These are phyloP conservation scores for Rhodotorula kratochvilovae DNA, from an alignment of 768 basidiomycete species.

Conservation along the genomic window DNA sequence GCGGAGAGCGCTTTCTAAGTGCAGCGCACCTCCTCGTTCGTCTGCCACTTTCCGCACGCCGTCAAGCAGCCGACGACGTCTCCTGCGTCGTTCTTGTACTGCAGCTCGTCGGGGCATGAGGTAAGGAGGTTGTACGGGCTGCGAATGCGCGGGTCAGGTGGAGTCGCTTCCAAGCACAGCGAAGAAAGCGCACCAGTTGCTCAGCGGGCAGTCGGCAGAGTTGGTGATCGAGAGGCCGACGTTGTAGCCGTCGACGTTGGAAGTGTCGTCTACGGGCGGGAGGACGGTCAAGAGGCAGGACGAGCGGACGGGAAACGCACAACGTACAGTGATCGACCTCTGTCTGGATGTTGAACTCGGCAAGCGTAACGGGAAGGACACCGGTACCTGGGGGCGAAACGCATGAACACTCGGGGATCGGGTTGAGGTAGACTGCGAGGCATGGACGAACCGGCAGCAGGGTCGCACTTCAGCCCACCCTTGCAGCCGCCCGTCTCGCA, in stretches of 20 bases:
- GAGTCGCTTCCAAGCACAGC: fast-evolving
- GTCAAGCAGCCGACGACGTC: conserved; percentile 28
- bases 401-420: too few relatives aligned
- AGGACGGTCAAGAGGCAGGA: too few relatives aligned
- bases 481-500: background rate
- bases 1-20: too few relatives aligned
- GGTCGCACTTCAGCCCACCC: background rate
- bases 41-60: conserved; percentile 1
- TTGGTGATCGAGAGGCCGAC: conserved; percentile 12
- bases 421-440: too few relatives aligned
- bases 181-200: conserved; percentile 14
- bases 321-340: conserved; percentile 9
- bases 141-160: background rate
- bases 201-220: conserved; percentile 5
- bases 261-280: conserved; percentile 4
- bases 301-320: too few relatives aligned
- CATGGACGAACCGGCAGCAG: too few relatives aligned
- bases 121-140: conserved; percentile 8
- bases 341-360: conserved; percentile 20
- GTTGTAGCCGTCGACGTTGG: conserved; percentile 28
- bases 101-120: conserved; percentile 10
- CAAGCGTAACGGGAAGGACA: background rate
- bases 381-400: conserved; percentile 1
- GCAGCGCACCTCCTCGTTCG: background rate
- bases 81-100: conserved; percentile 12